These are phyloP conservation scores for Cladosporium sp. DNA, from an alignment of 2,329 filamentous ascomycete genomes.

Conservation along the genomic window DNA sequence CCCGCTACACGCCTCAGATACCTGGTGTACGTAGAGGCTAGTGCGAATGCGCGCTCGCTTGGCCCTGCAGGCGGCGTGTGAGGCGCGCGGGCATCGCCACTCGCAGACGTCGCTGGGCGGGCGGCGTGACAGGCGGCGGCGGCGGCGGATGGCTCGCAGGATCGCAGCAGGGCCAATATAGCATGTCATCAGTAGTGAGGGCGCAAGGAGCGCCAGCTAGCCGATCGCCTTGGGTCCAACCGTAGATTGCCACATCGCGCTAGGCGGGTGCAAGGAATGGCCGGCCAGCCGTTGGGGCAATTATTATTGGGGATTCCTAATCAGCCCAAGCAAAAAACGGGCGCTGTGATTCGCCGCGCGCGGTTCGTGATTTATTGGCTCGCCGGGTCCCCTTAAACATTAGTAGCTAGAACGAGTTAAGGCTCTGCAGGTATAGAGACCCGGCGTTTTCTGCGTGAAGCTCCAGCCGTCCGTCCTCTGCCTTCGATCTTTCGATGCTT, in stretches of 20 bases:
- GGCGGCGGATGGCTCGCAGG: too few relatives aligned
- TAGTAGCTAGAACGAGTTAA: background rate
- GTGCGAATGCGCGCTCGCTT: background rate
- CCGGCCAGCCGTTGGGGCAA: background rate
- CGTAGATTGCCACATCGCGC: too few relatives aligned
- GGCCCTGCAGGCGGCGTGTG: slow-evolving; percentile 6
- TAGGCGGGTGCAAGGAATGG: too few relatives aligned
- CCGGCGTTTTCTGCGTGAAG: background rate
- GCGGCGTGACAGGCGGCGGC: too few relatives aligned
- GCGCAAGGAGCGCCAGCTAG: too few relatives aligned
- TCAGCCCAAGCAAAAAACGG: background rate
- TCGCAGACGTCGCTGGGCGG: too few relatives aligned
- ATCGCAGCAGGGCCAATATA: too few relatives aligned
- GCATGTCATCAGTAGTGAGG: too few relatives aligned
- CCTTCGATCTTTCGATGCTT: slow-evolving; percentile 2
- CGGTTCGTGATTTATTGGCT: slow-evolving; percentile 4
- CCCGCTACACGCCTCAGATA: too few relatives aligned
- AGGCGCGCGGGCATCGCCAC: background rate
- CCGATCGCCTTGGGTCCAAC: too few relatives aligned
- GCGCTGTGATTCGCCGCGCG: background rate
- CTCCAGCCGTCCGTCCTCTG: background rate
- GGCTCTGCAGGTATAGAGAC: background rate
- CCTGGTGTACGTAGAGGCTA: background rate
- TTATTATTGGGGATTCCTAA: background rate
- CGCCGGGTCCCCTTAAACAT: background rate